A percentile compares a stretch with the other conserved stretches of the same genome.
Conservation (phyloP, 768 basidiomycete species). For the Asterophora lycoperdoides region DNA sequence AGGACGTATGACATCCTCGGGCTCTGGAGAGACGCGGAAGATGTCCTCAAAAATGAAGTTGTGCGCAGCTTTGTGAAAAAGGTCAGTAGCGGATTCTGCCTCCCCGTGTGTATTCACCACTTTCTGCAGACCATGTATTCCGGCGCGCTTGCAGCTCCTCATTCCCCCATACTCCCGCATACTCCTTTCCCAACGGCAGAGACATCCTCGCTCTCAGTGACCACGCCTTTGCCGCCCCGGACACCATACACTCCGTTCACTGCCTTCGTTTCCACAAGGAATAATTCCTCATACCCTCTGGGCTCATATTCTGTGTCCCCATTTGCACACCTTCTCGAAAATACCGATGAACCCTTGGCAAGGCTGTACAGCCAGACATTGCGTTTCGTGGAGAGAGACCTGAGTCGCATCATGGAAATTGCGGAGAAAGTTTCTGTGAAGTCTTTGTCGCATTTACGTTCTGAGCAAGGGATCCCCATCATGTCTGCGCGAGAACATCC, state of each 20-base stretch:
- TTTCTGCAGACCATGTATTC: conserved; percentile 63
- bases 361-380: conserved; percentile 79
- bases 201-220: conserved; percentile 22
- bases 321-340: conserved; percentile 56
- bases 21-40: conserved; percentile 86
- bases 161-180: conserved; percentile 72
- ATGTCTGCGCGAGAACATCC: conserved; percentile 2
- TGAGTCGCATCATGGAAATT: conserved; percentile 69
- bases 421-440: conserved; percentile 65
- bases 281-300: conserved; percentile 25
- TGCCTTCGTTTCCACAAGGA: conserved; percentile 44
- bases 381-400: conserved; percentile 73
- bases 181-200: conserved; percentile 56
- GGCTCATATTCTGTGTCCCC: conserved; percentile 23
- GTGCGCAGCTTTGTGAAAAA: conserved; percentile 74
- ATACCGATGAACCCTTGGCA: conserved; percentile 63
- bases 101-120: conserved; percentile 5
- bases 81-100: conserved; percentile 35
- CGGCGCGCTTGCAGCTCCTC: conserved; percentile 61
- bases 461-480: conserved; percentile 14
- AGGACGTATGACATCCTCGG: conserved; percentile 75
- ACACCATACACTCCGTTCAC: conserved; percentile 53
- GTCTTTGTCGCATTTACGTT: conserved; percentile 26
- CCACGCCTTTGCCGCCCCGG: conserved; percentile 30
- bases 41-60: conserved; percentile 70